These are phyloP conservation scores for Typha latifolia DNA, from an alignment of 176 grass and related monocot genomes.

Conservation along the genomic window DNA sequence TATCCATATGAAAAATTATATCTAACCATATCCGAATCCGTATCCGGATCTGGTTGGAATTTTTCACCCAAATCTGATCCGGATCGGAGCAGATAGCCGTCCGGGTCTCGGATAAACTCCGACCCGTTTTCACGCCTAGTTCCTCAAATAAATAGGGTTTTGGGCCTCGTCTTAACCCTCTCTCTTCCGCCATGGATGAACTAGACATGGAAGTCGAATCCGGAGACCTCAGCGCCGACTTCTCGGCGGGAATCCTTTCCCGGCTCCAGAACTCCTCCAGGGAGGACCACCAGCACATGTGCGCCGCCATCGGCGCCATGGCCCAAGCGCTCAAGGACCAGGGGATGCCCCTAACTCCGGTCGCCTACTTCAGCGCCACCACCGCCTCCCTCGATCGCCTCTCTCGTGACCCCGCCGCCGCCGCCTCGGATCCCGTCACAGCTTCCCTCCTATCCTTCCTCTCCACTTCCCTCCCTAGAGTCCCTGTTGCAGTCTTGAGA, in stretches of 20 bases:
- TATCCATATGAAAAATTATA: no score
- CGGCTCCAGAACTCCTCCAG: slow-evolving; percentile 41
- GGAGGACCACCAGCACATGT: slow-evolving; percentile 72
- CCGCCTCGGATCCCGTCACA: slow-evolving; percentile 36
- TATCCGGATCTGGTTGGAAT: no score
- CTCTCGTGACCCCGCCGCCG: slow-evolving; percentile 24
- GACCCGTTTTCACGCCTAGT: no score
- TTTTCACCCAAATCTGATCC: no score
- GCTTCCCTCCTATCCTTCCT: slow-evolving; percentile 64
- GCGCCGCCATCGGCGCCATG: slow-evolving; percentile 61
- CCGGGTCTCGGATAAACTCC: no score
- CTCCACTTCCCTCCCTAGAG: slow-evolving; percentile 33
- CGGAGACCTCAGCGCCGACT: slow-evolving; percentile 25
- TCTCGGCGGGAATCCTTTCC: slow-evolving; percentile 40
- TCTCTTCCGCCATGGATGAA: no score
- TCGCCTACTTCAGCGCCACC: slow-evolving; percentile 65
- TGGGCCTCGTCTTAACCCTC: no score
- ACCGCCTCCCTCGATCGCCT: slow-evolving; percentile 42
- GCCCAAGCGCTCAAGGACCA: slow-evolving; percentile 62
- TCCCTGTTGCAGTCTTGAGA: slow-evolving; percentile 37
- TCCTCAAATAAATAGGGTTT: no score
- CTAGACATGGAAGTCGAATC: background rate
- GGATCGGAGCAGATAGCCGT: no score
- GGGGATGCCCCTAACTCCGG: slow-evolving; percentile 29
- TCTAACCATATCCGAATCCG: no score